Conservation (phyloP, 2,329 filamentous ascomycete species). For the Xylaria sp. region DNA sequence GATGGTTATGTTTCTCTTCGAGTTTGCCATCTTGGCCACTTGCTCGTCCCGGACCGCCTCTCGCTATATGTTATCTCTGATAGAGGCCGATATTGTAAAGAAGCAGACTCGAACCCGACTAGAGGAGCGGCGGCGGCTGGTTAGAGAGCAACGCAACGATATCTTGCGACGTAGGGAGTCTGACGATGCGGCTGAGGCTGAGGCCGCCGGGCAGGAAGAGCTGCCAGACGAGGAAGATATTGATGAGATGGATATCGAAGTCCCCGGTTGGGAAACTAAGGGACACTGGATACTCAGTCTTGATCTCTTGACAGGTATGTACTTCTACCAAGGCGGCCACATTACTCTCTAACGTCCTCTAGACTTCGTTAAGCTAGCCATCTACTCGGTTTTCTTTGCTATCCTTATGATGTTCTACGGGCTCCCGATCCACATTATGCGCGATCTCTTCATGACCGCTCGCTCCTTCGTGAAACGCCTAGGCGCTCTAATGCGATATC, state of each 20-base stretch:
- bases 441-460: constrained; percentile 93
- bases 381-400: constrained; percentile 92
- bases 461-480: constrained; percentile 91
- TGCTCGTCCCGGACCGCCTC: constrained; percentile 81
- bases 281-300: constrained; percentile 90
- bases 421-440: constrained; percentile 94
- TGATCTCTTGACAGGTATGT: constrained; percentile 81
- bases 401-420: constrained; percentile 95
- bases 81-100: constrained; percentile 79
- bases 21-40: constrained; percentile 88
- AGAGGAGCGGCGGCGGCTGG: constrained; percentile 73
- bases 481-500: constrained; percentile 88
- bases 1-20: constrained; percentile 99
- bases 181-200: constrained; percentile 58
- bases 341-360: constrained; percentile 37
- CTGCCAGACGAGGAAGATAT: constrained; percentile 77
- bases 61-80: constrained; percentile 81
- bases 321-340: neutral
- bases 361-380: constrained; percentile 91
- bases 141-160: constrained; percentile 67
- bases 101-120: constrained; percentile 77
- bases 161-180: constrained; percentile 61
- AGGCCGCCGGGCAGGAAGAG: constrained; percentile 59
- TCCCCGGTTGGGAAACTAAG: constrained; percentile 96
- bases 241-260: constrained; percentile 93